Conservation (phyloP, 768 basidiomycete genomes). For the Russula olivacea region DNA sequence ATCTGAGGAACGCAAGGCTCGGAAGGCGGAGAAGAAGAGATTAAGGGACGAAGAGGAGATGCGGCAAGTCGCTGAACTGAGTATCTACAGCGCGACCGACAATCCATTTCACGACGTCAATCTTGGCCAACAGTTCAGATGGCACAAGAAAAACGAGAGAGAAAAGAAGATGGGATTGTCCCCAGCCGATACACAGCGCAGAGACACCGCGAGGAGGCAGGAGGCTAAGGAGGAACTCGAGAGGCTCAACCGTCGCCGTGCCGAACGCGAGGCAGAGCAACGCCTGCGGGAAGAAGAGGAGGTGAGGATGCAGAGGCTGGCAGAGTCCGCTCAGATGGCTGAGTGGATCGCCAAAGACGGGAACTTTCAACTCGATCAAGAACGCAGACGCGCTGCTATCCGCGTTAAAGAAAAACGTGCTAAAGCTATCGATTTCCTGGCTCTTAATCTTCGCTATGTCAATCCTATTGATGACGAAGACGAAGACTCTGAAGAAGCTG, state of each 20-base stretch:
- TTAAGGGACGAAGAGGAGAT: slow-evolving; percentile 84
- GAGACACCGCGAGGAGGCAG: slow-evolving; percentile 72
- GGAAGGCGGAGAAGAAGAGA: slow-evolving; percentile 84
- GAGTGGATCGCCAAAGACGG: slow-evolving; percentile 98
- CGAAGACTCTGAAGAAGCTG: slow-evolving; percentile 70
- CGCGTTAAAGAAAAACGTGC: slow-evolving; percentile 94
- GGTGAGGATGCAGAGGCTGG: slow-evolving; percentile 75
- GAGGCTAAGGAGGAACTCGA: slow-evolving; percentile 97
- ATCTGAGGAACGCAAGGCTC: slow-evolving; percentile 76
- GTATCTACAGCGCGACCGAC: slow-evolving; percentile 93
- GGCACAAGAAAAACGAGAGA: slow-evolving; percentile 98
- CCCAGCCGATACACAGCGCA: slow-evolving; percentile 67
- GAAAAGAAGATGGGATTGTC: slow-evolving; percentile 85
- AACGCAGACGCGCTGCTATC: slow-evolving; percentile 83
- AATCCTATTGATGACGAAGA: slow-evolving; percentile 64
- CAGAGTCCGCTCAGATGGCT: slow-evolving; percentile 96
- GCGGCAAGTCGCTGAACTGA: slow-evolving; percentile 87
- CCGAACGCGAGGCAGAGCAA: slow-evolving; percentile 89
- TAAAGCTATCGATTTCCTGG: slow-evolving; percentile 97
- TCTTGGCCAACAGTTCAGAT: slow-evolving; percentile 92
- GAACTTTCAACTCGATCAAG: slow-evolving; percentile 95
- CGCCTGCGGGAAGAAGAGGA: slow-evolving; percentile 90
- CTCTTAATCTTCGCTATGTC: slow-evolving; percentile 92
- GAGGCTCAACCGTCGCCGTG: slow-evolving; percentile 79
- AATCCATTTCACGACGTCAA: slow-evolving; percentile 99